Evolutionary conservation across 1,284 basidiomycete genomes (phyloP), one percentile per base, ranked within the genome.

Genomic region (Xerocomus nothofagi): DNA sequence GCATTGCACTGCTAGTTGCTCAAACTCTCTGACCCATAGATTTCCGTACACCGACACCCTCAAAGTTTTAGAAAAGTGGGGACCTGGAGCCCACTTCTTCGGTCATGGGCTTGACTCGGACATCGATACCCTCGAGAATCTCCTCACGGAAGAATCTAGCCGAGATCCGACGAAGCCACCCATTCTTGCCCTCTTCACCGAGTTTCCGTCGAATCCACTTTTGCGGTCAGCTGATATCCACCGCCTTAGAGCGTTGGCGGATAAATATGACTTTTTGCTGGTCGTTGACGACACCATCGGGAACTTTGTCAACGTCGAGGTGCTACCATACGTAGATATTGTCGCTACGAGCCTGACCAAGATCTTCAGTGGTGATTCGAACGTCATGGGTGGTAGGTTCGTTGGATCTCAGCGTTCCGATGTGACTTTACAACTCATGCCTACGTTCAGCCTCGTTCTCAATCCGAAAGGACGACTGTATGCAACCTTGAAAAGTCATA

Each of bases 1-100:
- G 39, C 42, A 23, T 43, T 23, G 20, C 21, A 7, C 29, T 3
- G 3, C 46, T 30, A 49, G 5, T 50, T 20, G 4, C 20, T 53
- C 37, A 57, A 27, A 18, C 41, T 45, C 4, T 56, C 38, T 42
- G 39, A 30, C n/a, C 7, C 47, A 17, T 54, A 96, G 95, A 17
- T 99, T 99, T 70, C 91, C 95, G 0, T 99, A 98, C 69, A 93
- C 87, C 9, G 97, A 99, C 69, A 98, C 96, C n/a, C 80, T 98
- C 53, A 99, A 99, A 71, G 84, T 97, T 37, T 76, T 99, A 4
- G 77, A 96, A 59, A 98, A 99, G 71, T 99, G 95, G 93, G 97
- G 97, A 1, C 91, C 91, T 1, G 97, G 97, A 0, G 93, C 88
- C 59, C 79, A 93, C 68, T 97, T 98, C 74, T 81, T 91, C 51